Conservation (phyloP, 352 stramenopile species). For the Pythium utonaiense region DNA sequence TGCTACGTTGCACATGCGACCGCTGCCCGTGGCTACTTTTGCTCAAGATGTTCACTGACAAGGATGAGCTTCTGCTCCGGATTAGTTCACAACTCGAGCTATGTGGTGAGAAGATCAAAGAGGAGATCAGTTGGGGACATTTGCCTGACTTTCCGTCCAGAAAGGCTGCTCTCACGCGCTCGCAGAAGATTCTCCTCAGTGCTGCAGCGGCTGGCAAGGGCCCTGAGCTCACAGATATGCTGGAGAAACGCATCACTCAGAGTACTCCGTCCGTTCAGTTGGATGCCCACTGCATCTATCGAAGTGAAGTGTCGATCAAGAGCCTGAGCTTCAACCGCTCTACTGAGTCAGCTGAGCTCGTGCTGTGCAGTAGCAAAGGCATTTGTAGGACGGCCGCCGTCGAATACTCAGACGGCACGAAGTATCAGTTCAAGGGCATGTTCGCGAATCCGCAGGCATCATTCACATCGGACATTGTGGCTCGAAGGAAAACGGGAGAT, state of each 20-base stretch:
- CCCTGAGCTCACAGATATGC: conserved; percentile 48
- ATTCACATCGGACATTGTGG: conserved; percentile 21
- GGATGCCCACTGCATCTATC: conserved; percentile 59
- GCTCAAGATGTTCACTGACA: conserved; percentile 65
- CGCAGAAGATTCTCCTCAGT: conserved; percentile 60
- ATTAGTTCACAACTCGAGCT: conserved; percentile 65
- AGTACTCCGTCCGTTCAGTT: conserved; percentile 37
- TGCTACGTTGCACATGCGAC: conserved; percentile 68
- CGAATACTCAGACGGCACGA: conserved; percentile 63
- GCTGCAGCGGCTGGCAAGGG: conserved; percentile 33
- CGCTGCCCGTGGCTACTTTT: conserved; percentile 72
- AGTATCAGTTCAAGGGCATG: conserved; percentile 82
- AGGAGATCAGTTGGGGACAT: conserved; percentile 68
- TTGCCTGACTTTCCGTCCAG: conserved; percentile 60
- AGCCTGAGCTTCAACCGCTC: conserved; percentile 78
- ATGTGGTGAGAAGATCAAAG: conserved; percentile 73
- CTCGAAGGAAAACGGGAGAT: conserved; percentile 18
- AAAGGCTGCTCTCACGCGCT: conserved; percentile 58
- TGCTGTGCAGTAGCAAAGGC: conserved; percentile 70
- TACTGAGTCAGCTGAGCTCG: conserved; percentile 53
- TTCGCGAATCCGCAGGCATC: conserved; percentile 50
- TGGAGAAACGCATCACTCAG: conserved; percentile 52
- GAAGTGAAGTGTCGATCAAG: conserved; percentile 81
- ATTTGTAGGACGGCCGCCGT: conserved; percentile 64
- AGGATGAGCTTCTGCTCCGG: conserved; percentile 68